These are phyloP conservation scores for Tulasnella sp. DNA, from an alignment of 768 basidiomycete species.

Conservation along the genomic window DNA sequence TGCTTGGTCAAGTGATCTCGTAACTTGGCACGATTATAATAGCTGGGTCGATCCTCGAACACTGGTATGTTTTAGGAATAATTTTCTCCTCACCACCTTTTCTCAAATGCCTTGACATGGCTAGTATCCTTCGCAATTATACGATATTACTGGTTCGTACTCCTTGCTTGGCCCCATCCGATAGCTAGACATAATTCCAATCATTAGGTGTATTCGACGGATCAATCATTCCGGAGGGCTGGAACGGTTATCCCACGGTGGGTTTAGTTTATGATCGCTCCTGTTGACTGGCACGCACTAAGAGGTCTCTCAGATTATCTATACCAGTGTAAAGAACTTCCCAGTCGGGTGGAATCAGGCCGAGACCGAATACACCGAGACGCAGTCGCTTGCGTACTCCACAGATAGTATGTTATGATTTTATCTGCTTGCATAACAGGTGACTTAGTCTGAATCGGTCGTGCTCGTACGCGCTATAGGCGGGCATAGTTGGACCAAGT, in stretches of 20 bases:
- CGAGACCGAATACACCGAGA: slow-evolving; percentile 19
- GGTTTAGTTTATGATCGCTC: not conserved
- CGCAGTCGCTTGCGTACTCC: slow-evolving; percentile 20
- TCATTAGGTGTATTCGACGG: slow-evolving; percentile 20
- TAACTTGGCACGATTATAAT: slow-evolving; percentile 9
- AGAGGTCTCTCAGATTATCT: slow-evolving; percentile 17
- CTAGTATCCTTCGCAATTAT: slow-evolving; percentile 21
- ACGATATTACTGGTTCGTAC: slow-evolving; percentile 19
- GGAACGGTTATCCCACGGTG: slow-evolving; percentile 16
- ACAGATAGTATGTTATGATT: slow-evolving; percentile 18
- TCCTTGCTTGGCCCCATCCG: too few species aligned
- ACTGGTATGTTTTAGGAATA: not conserved
- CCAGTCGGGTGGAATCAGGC: not conserved
- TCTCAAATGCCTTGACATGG: not conserved
- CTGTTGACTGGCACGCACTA: slow-evolving; percentile 12
- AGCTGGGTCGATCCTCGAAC: slow-evolving; percentile 16
- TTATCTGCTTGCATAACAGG: too few species aligned
- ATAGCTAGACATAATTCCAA: too few species aligned
- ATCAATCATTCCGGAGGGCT: slow-evolving; percentile 19
- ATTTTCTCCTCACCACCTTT: not conserved
- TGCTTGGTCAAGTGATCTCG: slow-evolving; percentile 14
- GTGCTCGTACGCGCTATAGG: too few species aligned
- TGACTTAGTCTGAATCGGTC: too few species aligned
- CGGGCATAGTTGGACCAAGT: slow-evolving; percentile 17
- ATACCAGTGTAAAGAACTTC: not conserved